phyloP scores from a whole-genome alignment of 2,329 filamentous ascomycete species.

The Sporothrix humicola region DNA sequence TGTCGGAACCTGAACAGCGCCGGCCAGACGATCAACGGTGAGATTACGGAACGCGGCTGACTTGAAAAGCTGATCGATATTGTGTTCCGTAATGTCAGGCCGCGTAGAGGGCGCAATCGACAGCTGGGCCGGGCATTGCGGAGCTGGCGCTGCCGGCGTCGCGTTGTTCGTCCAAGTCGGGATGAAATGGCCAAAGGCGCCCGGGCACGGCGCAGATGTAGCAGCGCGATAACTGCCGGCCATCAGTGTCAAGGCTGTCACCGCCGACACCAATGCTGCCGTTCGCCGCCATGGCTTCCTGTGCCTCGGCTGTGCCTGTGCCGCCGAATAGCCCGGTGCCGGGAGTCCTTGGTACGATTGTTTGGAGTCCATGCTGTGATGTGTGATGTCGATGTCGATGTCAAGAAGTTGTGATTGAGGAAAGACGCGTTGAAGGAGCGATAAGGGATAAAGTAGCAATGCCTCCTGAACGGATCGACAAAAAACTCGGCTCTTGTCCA shows the following conservation, averaged over 20 bases:
- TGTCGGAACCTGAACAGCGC: background rate
- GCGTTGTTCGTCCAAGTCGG: background rate
- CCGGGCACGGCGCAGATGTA: background rate
- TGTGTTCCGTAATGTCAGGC: background rate
- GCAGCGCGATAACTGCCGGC: background rate
- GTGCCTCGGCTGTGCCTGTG: background rate
- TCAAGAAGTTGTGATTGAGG: background rate
- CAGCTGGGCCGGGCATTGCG: background rate
- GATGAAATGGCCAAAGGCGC: background rate
- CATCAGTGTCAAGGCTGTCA: background rate
- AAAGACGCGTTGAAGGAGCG: background rate
- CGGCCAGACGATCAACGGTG: background rate
- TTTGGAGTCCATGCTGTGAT: background rate
- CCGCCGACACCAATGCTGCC: background rate
- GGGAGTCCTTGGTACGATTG: background rate
- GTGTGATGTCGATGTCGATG: background rate
- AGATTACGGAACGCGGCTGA: conserved; percentile 3
- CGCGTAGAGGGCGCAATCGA: background rate
- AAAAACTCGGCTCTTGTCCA: no score
- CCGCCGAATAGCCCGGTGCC: background rate
- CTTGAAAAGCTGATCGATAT: background rate
- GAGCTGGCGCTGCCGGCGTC: background rate
- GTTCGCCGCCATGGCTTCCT: conserved; percentile 1
- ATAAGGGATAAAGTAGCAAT: no score
- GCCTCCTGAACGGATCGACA: no score